phyloP scores from a whole-genome alignment of 208 protist genomes.

The Trypanosoma vivax region DNA sequence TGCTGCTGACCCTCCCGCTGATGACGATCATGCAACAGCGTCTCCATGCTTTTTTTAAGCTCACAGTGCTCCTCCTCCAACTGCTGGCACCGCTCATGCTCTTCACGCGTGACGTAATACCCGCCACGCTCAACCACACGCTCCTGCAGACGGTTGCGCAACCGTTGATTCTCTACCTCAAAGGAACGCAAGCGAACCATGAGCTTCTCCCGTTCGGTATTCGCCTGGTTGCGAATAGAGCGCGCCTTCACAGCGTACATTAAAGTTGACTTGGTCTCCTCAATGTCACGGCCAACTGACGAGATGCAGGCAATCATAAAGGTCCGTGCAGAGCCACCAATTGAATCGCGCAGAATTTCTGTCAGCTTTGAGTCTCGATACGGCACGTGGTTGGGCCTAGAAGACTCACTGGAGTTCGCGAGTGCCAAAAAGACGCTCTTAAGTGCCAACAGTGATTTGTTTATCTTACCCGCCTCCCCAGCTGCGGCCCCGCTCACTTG shows the following conservation, averaged over 20 bases:
- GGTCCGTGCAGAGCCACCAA: constrained; percentile 89
- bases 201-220: constrained; percentile 78
- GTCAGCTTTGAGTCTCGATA: constrained; percentile 95
- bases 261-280: constrained; percentile 95
- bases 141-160: constrained; percentile 85
- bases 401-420: constrained; percentile 74
- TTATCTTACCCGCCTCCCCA: constrained; percentile 91
- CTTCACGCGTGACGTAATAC: constrained; percentile 78
- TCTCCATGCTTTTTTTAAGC: constrained; percentile 42
- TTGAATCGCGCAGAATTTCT: constrained; percentile 91
- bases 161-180: constrained; percentile 78
- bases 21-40: constrained; percentile 62
- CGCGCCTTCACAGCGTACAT: constrained; percentile 93
- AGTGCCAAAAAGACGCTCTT: constrained; percentile 91
- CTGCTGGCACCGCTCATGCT: constrained; percentile 62
- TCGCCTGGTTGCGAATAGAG: constrained; percentile 91
- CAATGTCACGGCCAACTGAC: constrained; percentile 90
- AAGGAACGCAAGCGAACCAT: constrained; percentile 71
- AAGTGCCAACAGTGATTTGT: constrained; percentile 88
- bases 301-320: constrained; percentile 95
- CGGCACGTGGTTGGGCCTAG: constrained; percentile 82
- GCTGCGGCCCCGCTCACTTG: constrained; percentile 76
- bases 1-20: constrained; percentile 63
- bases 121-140: constrained; percentile 76
- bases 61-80: constrained; percentile 49